phyloP scores from a whole-genome alignment of 805 yeast genomes.

The Novakomyces olei region DNA sequence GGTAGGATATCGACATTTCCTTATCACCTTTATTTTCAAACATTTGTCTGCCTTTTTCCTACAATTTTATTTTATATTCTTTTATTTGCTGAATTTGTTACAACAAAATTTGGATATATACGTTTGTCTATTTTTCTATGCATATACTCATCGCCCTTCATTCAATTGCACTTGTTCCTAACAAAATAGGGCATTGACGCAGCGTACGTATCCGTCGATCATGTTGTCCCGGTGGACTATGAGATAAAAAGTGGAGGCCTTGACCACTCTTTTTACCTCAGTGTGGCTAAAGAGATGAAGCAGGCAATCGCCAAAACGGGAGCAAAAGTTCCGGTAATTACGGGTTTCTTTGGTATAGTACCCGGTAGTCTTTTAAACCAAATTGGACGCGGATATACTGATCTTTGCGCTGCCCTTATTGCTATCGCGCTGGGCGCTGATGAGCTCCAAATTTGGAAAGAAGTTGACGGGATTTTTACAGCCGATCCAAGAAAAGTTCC shows the following conservation, averaged over 20 bases:
- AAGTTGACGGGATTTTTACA: constrained; percentile 95
- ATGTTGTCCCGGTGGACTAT: constrained; percentile 41
- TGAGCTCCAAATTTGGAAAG: constrained; percentile 95
- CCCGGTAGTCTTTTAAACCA: constrained; percentile 87
- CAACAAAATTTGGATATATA: too few species aligned
- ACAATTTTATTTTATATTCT: too few species aligned
- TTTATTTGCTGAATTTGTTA: too few species aligned
- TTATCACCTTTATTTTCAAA: too few species aligned
- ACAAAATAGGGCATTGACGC: constrained; percentile 64
- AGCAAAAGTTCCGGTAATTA: constrained; percentile 49
- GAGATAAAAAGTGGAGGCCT: constrained; percentile 35
- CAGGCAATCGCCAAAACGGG: constrained; percentile 19
- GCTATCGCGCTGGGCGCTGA: constrained; percentile 87
- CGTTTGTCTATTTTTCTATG: too few species aligned
- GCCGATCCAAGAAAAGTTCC: constrained; percentile 96
- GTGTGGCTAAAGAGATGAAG: constrained; percentile 29
- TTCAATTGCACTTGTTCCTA: too few species aligned
- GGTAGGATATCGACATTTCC: too few species aligned
- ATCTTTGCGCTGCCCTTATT: constrained; percentile 85
- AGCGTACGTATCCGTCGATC: constrained; percentile 54
- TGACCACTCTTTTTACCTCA: constrained; percentile 39
- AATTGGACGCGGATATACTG: constrained; percentile 95
- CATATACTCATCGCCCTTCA: too few species aligned
- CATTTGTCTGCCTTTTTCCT: too few species aligned
- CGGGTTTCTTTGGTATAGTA: constrained; percentile 89